These are phyloP conservation scores for Aspergillus japonicus DNA, from an alignment of 2,329 filamentous ascomycete genomes.

Conservation along the genomic window DNA sequence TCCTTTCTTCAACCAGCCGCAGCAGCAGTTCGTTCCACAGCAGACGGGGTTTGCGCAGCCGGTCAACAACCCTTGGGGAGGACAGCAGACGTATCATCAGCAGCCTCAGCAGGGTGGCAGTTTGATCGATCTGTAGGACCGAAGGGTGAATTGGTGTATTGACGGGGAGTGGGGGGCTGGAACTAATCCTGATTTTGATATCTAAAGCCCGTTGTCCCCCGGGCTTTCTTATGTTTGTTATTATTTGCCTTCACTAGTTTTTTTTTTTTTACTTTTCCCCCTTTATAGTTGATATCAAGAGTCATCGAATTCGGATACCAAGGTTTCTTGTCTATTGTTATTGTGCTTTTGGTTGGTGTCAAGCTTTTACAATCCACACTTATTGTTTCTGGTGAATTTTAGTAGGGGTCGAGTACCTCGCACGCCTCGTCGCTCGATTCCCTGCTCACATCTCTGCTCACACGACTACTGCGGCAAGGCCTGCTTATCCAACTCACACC, in stretches of 20 bases:
- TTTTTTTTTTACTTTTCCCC: slow-evolving; percentile 5
- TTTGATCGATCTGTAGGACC: slow-evolving; percentile 58
- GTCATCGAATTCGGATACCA: slow-evolving; percentile 18
- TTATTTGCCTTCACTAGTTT: background rate
- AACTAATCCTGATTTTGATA: background rate
- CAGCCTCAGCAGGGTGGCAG: slow-evolving; percentile 52
- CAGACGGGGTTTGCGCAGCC: slow-evolving; percentile 47
- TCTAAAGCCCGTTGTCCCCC: slow-evolving; percentile 5
- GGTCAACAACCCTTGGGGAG: slow-evolving; percentile 57
- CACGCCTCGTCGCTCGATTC: no score
- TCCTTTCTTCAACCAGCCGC: slow-evolving; percentile 73
- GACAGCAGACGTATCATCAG: slow-evolving; percentile 44
- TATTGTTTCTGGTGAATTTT: no score
- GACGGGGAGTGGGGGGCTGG: background rate
- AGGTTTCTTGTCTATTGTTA: slow-evolving; percentile 5
- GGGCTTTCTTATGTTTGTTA: slow-evolving; percentile 6
- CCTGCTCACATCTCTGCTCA: no score
- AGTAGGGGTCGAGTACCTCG: no score
- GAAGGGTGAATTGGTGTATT: background rate
- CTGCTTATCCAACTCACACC: no score
- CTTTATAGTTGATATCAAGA: slow-evolving; percentile 12
- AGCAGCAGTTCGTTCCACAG: slow-evolving; percentile 52
- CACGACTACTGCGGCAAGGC: no score
- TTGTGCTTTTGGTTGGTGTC: background rate
- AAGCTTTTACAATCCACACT: no score